These are phyloP conservation scores for Trichoderma lentiforme DNA, from an alignment of 2,329 filamentous ascomycete species.

Conservation along the genomic window DNA sequence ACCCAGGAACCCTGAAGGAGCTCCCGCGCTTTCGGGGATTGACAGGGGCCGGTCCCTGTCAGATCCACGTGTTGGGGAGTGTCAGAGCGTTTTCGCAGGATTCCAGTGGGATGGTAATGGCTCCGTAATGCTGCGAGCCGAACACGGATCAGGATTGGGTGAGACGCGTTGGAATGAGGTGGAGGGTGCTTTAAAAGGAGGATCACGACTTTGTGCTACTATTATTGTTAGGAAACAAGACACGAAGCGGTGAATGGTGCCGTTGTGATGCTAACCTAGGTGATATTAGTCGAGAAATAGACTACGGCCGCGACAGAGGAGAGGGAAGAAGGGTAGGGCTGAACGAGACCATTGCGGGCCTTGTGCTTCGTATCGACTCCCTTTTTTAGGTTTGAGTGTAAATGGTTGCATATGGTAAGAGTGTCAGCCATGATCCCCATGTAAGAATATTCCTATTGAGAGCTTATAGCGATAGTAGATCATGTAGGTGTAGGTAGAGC, in stretches of 20 bases:
- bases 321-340: neutral
- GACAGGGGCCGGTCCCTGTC: neutral
- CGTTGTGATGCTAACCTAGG: neutral
- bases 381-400: neutral
- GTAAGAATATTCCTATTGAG: neutral
- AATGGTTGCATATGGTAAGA: neutral
- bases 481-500: neutral
- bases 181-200: neutral
- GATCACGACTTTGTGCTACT: neutral
- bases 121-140: neutral
- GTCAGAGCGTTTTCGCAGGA: neutral
- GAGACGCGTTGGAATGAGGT: neutral
- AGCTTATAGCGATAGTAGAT: neutral
- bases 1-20: slow-evolving; percentile 1
- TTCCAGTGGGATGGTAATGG: slow-evolving; percentile 4
- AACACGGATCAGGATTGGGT: neutral
- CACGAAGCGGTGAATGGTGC: neutral
- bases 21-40: neutral
- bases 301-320: neutral
- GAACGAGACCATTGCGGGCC: neutral
- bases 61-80: neutral
- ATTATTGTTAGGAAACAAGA: neutral
- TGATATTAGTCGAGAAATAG: neutral
- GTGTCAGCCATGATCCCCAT: neutral
- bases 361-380: neutral